These are phyloP conservation scores for Tricholoma saponaceum DNA, from an alignment of 768 basidiomycete species.

Conservation along the genomic window DNA sequence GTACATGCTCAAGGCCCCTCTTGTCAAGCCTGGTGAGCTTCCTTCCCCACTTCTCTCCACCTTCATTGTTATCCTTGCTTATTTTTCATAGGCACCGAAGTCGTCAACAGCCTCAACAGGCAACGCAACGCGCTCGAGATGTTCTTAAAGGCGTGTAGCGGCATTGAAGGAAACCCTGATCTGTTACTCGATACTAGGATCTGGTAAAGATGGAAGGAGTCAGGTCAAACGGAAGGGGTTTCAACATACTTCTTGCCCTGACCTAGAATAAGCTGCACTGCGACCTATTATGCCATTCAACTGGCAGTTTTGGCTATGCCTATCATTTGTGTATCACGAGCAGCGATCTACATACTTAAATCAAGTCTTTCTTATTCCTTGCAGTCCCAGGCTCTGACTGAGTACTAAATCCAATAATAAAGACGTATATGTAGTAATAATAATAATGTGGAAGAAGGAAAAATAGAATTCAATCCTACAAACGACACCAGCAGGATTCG, in stretches of 20 bases:
- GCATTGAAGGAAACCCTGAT: constrained; percentile 79
- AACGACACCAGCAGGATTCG: constrained; percentile 20
- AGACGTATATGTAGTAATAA: background rate
- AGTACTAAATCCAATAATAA: too few relatives aligned
- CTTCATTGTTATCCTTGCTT: background rate
- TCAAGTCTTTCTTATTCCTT: too few relatives aligned
- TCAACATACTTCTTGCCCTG: constrained; percentile 6
- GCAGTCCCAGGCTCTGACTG: too few relatives aligned
- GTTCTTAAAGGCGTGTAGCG: constrained; percentile 93
- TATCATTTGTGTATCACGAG: background rate
- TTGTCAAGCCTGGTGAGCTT: constrained; percentile 81
- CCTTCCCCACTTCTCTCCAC: background rate
- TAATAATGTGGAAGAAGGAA: background rate
- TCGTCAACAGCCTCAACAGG: constrained; percentile 92
- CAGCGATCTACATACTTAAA: too few relatives aligned
- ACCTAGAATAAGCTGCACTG: background rate
- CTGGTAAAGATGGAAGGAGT: constrained; percentile 55
- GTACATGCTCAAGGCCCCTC: constrained; percentile 98
- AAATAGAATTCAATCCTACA: background rate
- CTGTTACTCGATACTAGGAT: constrained; percentile 83
- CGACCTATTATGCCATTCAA: background rate
- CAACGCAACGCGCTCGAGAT: constrained; percentile 92
- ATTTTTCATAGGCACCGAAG: constrained; percentile 58
- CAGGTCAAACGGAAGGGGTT: constrained; percentile 1
- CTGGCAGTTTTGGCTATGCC: background rate